Base-by-base conservation (phyloP, 805 yeast species). In the Candida silvicultrix region DNA sequence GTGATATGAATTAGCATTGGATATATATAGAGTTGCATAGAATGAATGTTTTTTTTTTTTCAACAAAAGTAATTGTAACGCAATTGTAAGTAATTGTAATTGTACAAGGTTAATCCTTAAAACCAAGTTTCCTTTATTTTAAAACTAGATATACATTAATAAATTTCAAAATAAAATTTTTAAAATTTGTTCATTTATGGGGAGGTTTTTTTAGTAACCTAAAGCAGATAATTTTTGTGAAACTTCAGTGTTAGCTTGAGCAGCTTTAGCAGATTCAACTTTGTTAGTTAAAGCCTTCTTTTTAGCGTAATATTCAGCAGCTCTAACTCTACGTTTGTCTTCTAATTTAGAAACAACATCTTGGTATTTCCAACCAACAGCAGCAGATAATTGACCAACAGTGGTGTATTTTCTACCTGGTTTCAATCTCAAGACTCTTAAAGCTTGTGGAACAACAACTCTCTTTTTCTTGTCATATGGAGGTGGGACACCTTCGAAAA, bases 331-430 rank as follows among this genome's bases (percentile, higher is more conserved):
- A 81, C 99, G 87, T 90, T 95, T 92, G 77, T 89, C 97, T 83
- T 94, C 99, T 72, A 94, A 87, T 72, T 90, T 83, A 70, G 89
- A 88, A 66, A 94, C 99, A 70, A 94, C 84, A 58, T 94, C 89
- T 79, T 90, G 95, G 95, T 94, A 94, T 79, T 90, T 94, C 99
- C 99, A 94, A 74, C 99, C 99, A 64, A 94, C 97, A 68, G 96
- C 83, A 66, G 94, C 75, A 62, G 96, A 85, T 73, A 94, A 83
- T 74, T 94, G 89, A 73, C 96, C 96, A 66, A 94, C 88, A 59
- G 97, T 89, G 77, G 97, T 88, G 96, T 85, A 94, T 80, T 94
- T 94, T 86, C 99, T 89, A 75, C 99, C 99, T 74, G 89, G 98
- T 80, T 89, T 90, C 77, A 94, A 86, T 84, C 99, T 89, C 74